Evolutionary conservation across 768 basidiomycete species (phyloP).

Genomic region (Russula ochroleuca): DNA sequence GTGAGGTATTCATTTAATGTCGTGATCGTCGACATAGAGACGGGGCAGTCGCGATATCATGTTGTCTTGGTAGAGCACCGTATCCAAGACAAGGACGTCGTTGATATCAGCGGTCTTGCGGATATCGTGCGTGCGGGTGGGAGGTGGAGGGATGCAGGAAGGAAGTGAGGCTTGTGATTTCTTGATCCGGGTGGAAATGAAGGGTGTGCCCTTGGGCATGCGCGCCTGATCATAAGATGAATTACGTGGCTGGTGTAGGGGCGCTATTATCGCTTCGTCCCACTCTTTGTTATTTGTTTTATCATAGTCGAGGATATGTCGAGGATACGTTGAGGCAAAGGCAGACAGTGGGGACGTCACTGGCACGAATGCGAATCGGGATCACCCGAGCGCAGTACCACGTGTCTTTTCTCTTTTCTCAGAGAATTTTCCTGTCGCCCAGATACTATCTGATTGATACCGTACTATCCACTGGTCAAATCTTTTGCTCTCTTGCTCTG

Average conservation of each 20-base stretch:
- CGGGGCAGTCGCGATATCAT: neutral
- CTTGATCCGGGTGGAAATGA: slow-evolving; percentile 2
- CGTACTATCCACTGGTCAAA: too few relatives aligned
- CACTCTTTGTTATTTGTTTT: neutral
- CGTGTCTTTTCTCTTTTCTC: neutral
- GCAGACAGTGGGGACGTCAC: too few relatives aligned
- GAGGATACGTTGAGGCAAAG: too few relatives aligned
- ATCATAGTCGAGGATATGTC: neutral
- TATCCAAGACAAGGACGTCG: neutral
- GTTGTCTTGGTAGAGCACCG: neutral
- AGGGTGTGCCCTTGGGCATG: neutral
- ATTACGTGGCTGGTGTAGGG: neutral
- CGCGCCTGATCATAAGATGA: neutral
- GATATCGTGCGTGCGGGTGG: neutral
- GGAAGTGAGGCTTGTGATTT: neutral
- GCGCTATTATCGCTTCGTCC: neutral
- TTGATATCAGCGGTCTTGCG: too few relatives aligned
- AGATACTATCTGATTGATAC: too few relatives aligned
- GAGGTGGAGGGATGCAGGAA: neutral
- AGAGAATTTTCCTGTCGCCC: too few relatives aligned
- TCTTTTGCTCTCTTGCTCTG: too few relatives aligned
- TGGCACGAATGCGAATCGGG: too few relatives aligned
- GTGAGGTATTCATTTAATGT: neutral
- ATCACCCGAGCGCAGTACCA: neutral
- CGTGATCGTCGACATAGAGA: slow-evolving; percentile 17